Evolutionary conservation across 176 grass and related monocot species (phyloP).

Genomic region (Neostapfia colusana): DNA sequence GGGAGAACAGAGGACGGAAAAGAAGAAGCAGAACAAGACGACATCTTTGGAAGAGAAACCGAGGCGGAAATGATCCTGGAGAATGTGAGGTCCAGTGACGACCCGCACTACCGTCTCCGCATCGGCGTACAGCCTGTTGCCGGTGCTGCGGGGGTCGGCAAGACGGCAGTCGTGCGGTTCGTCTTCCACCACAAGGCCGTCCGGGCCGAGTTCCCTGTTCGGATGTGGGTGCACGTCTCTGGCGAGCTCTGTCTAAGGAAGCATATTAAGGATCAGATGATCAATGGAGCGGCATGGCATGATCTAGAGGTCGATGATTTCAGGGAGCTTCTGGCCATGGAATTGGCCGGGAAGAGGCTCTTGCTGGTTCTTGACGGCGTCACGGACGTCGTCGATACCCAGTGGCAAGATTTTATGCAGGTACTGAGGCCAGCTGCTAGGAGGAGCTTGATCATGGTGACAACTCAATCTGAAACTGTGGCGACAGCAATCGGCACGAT

Average conservation of each 20-base stretch:
- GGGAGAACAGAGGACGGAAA: neutral
- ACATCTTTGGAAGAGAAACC: slow-evolving; percentile 41
- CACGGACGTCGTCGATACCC: neutral
- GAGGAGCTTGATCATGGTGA: slow-evolving; percentile 47
- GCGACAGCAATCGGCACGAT: slow-evolving; percentile 1
- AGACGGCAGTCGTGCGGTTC: slow-evolving; percentile 37
- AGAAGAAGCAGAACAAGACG: neutral
- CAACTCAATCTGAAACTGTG: slow-evolving; percentile 25
- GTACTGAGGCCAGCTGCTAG: slow-evolving; percentile 16
- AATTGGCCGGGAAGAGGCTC: slow-evolving; percentile 31
- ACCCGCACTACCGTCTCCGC: slow-evolving; percentile 37
- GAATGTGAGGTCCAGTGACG: slow-evolving; percentile 23
- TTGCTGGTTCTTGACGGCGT: slow-evolving; percentile 37
- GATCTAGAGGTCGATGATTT: neutral
- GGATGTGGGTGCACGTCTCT: slow-evolving; percentile 43
- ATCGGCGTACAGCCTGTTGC: slow-evolving; percentile 36
- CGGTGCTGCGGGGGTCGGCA: slow-evolving; percentile 32
- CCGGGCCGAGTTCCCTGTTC: slow-evolving; percentile 30
- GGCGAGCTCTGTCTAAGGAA: neutral
- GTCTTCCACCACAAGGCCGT: slow-evolving; percentile 35
- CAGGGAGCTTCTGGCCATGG: slow-evolving; percentile 7
- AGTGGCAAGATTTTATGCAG: slow-evolving; percentile 36
- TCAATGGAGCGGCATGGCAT: neutral
- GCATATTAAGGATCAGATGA: slow-evolving; percentile 30
- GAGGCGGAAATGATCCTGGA: slow-evolving; percentile 40